phyloP scores from a whole-genome alignment of 1,284 basidiomycete species.

The Thelephora terrestris region DNA sequence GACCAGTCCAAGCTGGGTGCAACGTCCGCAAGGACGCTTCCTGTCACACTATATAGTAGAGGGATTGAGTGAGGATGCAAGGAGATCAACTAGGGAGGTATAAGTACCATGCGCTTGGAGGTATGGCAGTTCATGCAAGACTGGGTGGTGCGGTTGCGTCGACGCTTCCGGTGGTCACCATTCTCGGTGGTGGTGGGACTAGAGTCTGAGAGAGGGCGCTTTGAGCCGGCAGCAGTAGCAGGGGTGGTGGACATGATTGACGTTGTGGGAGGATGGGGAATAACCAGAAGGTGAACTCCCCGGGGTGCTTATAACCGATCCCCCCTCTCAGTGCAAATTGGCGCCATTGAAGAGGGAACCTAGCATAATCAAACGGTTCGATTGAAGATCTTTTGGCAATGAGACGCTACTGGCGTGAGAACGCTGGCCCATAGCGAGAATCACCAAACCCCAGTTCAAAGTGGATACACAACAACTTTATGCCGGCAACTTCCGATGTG shows the following conservation, averaged over 20 bases:
- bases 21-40: conserved; percentile 61
- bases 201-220: too few relatives aligned
- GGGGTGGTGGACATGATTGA: conserved; percentile 20
- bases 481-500: too few relatives aligned
- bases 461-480: too few relatives aligned
- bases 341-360: too few relatives aligned
- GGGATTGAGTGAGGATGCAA: neutral
- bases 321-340: too few relatives aligned
- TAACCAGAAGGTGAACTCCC: too few relatives aligned
- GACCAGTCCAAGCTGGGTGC: conserved; percentile 65
- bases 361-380: conserved; percentile 30
- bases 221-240: neutral
- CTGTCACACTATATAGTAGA: conserved; percentile 46
- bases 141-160: conserved; percentile 56
- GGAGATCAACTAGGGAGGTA: neutral
- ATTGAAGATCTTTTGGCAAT: conserved; percentile 14
- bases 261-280: too few relatives aligned
- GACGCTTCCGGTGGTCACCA: conserved; percentile 26
- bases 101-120: conserved; percentile 71
- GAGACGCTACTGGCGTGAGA: conserved; percentile 13
- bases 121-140: conserved; percentile 63
- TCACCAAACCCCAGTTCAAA: conserved; percentile 8
- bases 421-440: conserved; percentile 19
- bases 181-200: too few relatives aligned
- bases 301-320: too few relatives aligned